These are phyloP conservation scores for Picochlorum sp. DNA, from an alignment of 139 green algal species.

Conservation along the genomic window DNA sequence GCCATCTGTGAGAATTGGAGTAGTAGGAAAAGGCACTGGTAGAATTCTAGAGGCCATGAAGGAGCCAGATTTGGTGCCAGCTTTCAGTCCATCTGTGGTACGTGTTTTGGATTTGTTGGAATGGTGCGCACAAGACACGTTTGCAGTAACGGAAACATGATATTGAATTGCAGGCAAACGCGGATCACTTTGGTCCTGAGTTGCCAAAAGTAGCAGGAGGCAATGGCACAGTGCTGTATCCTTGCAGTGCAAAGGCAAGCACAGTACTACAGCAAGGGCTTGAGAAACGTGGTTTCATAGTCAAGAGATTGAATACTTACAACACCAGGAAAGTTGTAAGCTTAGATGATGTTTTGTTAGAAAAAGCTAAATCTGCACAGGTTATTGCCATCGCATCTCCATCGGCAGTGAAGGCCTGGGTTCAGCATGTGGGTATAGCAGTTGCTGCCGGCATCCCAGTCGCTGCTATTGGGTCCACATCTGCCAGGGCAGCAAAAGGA, in stretches of 20 bases:
- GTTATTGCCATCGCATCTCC: slow-evolving; percentile 76
- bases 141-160: background rate
- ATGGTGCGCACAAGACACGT: background rate
- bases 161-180: slow-evolving; percentile 42
- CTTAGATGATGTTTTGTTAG: slow-evolving; percentile 27
- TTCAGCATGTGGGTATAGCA: slow-evolving; percentile 39
- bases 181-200: slow-evolving; percentile 59
- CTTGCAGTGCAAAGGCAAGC: slow-evolving; percentile 51
- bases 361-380: slow-evolving; percentile 31
- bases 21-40: slow-evolving; percentile 64
- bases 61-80: background rate
- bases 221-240: slow-evolving; percentile 61
- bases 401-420: slow-evolving; percentile 76
- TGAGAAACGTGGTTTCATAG: slow-evolving; percentile 41
- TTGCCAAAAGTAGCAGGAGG: slow-evolving; percentile 46
- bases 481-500: slow-evolving; percentile 40
- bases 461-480: slow-evolving; percentile 75
- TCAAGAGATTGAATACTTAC: slow-evolving; percentile 76
- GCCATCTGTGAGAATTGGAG: slow-evolving; percentile 48
- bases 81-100: slow-evolving; percentile 19
- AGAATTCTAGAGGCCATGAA: slow-evolving; percentile 34
- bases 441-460: slow-evolving; percentile 15
- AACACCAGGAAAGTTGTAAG: slow-evolving; percentile 50
- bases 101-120: background rate
- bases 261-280: slow-evolving; percentile 52